Conservation (phyloP, 768 basidiomycete species). For the Tremella fuciformis region DNA sequence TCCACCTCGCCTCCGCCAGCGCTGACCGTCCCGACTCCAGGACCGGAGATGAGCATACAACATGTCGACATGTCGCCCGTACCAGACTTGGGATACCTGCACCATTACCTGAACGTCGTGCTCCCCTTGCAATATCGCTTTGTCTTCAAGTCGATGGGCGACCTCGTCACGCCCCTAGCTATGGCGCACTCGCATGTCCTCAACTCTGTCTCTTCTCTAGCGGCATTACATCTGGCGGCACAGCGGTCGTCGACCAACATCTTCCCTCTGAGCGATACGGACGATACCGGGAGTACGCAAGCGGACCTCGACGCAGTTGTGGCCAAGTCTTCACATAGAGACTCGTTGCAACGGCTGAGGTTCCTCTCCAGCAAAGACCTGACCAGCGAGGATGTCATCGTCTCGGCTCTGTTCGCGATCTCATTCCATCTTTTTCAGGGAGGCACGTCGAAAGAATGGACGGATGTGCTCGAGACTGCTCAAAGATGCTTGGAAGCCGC, state of each 20-base stretch:
- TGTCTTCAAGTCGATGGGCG: constrained; percentile 9
- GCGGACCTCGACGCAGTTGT: constrained; percentile 16
- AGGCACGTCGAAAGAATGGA: constrained; percentile 17
- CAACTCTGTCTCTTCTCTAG: constrained; percentile 13
- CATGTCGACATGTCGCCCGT: neutral
- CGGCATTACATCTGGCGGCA: constrained; percentile 25
- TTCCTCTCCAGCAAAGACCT: constrained; percentile 13
- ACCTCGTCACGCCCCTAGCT: constrained; percentile 22
- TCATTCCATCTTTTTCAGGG: constrained; percentile 24
- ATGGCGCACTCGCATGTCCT: constrained; percentile 15
- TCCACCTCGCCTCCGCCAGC: neutral
- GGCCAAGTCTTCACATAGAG: constrained; percentile 16
- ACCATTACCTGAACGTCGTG: constrained; percentile 27
- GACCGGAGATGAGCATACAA: constrained; percentile 3
- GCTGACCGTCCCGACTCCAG: neutral
- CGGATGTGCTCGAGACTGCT: constrained; percentile 8
- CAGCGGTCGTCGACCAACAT: constrained; percentile 12
- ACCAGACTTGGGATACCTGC: constrained; percentile 19
- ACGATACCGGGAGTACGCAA: neutral
- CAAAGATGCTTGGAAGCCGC: constrained; percentile 20
- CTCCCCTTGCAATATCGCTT: constrained; percentile 23
- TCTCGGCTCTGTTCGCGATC: constrained; percentile 19
- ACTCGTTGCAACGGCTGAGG: constrained; percentile 16
- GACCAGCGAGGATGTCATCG: constrained; percentile 17
- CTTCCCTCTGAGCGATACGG: neutral